Base-by-base conservation (phyloP, 306 rosid species). In the Oemleria cerasiformis region DNA sequence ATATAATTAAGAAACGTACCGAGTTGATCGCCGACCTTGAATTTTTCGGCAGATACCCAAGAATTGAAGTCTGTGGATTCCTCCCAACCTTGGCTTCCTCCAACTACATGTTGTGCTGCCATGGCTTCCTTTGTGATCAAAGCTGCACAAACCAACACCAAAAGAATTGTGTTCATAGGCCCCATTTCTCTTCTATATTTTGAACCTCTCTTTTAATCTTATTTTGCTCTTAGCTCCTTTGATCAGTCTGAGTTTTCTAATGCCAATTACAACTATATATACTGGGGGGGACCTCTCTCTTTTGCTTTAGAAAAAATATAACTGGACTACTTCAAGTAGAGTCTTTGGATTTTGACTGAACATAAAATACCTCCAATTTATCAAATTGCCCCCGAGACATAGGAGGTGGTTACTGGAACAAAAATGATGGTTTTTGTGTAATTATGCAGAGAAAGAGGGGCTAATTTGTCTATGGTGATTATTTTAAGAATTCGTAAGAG, bases 71-170 rank as follows among this genome's bases (percentile, higher is more conserved):
- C 90, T 36, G 86, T 86, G 75, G 98, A 87, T 73, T 70, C 71
- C 60, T 87, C 89, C 98, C 98, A 93, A 9, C 98, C 98, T 82
- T 91, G 92, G 79, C 77, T 84, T 74, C 97, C 98, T 10, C 98
- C 98, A 79, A 93, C 98, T 50, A 30, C 73, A 75, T 81, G 86
- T 53, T 89, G 87, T 14, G 80, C 78, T 20, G 94, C 86, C 72
- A 68, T 67, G 41, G 74, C 77, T 67, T 50, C 75, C 64, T 74
- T 67, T 19, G 75, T 64, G 48, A 75, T 64, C 68, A 83, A 70
- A 23, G 82, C 81, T 43, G 74, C 83, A 34, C 58, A 60, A 55
- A 82, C 4, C 40, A 91, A 20, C 21, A 79, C 81, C 57, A 85
- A 70, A 30, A 83, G 60, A 59, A 70, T 23, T 74, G 86, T 86